These are phyloP conservation scores for Rubia occidens DNA, from an alignment of 305 asterid species.

Conservation along the genomic window DNA sequence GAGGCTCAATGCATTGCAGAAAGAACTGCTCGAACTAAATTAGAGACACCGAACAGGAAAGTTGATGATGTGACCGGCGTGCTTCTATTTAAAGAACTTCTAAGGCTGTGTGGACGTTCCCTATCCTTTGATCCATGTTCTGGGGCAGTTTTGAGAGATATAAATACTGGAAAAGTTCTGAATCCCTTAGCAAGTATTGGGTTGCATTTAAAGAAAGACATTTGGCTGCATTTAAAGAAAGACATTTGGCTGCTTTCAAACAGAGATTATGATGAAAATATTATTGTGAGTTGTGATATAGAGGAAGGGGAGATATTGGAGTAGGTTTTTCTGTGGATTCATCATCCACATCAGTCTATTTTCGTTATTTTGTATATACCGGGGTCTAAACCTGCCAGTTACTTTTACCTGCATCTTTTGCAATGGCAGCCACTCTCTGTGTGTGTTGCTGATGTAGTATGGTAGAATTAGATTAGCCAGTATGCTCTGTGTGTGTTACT, in stretches of 20 bases:
- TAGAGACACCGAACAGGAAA: conserved; percentile 40
- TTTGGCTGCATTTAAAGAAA: conserved; percentile 17
- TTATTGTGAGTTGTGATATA: conserved; percentile 19
- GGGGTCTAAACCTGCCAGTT: not conserved
- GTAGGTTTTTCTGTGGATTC: conserved; percentile 1
- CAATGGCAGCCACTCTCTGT: no score
- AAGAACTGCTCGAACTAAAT: conserved; percentile 51
- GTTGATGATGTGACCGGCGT: conserved; percentile 36
- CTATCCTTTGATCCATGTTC: conserved; percentile 11
- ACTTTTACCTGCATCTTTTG: no score
- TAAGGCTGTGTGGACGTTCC: conserved; percentile 29
- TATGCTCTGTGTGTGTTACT: no score
- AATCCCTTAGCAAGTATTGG: conserved; percentile 20
- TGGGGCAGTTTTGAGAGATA: not conserved
- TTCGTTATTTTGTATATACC: not conserved
- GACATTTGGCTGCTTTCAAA: conserved; percentile 22
- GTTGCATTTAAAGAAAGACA: conserved; percentile 27
- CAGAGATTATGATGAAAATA: conserved; percentile 26
- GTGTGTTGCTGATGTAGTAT: no score
- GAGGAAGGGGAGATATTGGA: conserved; percentile 78
- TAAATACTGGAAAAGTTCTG: conserved; percentile 9
- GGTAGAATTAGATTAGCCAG: no score
- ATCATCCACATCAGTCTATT: not conserved
- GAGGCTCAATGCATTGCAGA: conserved; percentile 37
- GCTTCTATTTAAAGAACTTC: conserved; percentile 35